These are phyloP conservation scores for Hypericum androsaemum DNA, from an alignment of 345 rosid species.

Conservation along the genomic window DNA sequence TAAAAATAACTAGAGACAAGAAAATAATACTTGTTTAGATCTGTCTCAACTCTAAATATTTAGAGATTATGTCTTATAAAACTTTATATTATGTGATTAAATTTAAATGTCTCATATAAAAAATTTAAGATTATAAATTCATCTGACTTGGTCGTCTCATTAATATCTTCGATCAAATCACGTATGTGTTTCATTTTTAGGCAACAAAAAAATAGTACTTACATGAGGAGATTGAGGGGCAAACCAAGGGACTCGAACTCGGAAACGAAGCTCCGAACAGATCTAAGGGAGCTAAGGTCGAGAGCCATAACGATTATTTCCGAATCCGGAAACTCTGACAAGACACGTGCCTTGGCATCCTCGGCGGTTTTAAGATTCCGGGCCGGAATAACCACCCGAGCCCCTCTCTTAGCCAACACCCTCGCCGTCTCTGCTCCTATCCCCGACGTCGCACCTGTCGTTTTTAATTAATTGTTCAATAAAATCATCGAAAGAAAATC, in stretches of 20 bases:
- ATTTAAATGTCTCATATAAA: too few relatives aligned
- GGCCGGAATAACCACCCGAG: slow-evolving; percentile 72
- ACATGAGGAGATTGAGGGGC: slow-evolving; percentile 93
- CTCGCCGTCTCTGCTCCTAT: slow-evolving; percentile 96
- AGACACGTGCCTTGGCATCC: slow-evolving; percentile 63
- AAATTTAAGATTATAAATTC: too few relatives aligned
- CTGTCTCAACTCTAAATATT: too few relatives aligned
- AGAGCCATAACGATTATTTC: slow-evolving; percentile 68
- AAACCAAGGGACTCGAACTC: slow-evolving; percentile 58
- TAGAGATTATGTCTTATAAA: too few relatives aligned
- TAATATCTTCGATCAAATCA: too few relatives aligned
- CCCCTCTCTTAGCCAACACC: slow-evolving; percentile 68
- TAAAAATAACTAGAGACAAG: too few relatives aligned
- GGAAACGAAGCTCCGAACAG: slow-evolving; percentile 55
- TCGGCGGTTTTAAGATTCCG: slow-evolving; percentile 73
- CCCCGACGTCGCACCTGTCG: slow-evolving; percentile 87
- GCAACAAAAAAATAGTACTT: slow-evolving; percentile 16
- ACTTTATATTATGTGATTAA: too few relatives aligned
- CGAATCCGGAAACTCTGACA: slow-evolving; percentile 59
- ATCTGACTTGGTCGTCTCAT: too few relatives aligned
- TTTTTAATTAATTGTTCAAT: neutral
- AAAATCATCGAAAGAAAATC: neutral
- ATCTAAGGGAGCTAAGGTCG: slow-evolving; percentile 79
- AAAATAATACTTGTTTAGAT: too few relatives aligned
- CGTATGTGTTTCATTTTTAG: too few relatives aligned